Percentiles rank a stretch among this genome's conserved stretches.
Evolutionary conservation across 2,329 filamentous ascomycete genomes (phyloP).

Genomic region (Alternaria panax): DNA sequence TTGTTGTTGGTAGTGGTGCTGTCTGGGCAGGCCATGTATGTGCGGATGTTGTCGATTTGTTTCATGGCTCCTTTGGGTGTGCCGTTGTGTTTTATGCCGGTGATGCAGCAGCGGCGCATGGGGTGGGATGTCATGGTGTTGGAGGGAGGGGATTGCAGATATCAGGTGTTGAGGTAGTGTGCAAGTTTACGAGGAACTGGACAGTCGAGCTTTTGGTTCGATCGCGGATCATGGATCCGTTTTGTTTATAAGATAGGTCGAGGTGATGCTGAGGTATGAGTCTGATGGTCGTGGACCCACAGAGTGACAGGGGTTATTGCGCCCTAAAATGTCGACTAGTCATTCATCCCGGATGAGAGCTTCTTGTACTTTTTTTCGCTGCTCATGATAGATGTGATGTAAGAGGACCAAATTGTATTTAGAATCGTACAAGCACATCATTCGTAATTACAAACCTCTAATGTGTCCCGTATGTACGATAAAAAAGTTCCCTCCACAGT

Average conservation of each 20-base stretch:
- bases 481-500: not conserved
- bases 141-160: not conserved
- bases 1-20: no score
- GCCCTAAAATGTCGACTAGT: not conserved
- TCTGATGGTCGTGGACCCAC: not conserved
- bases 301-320: not conserved
- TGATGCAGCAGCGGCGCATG: slow-evolving; percentile 57
- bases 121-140: slow-evolving; percentile 60
- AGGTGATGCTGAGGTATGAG: not conserved
- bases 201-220: not conserved
- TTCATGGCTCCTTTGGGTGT: slow-evolving; percentile 53
- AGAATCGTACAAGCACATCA: not conserved
- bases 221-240: not conserved
- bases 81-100: slow-evolving; percentile 62
- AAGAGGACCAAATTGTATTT: not conserved
- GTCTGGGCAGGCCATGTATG: slow-evolving; percentile 61
- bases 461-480: not conserved
- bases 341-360: not conserved
- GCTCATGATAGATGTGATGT: not conserved
- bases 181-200: not conserved
- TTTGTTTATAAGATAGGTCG: not conserved
- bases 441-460: not conserved
- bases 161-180: not conserved
- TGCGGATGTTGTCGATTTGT: slow-evolving; percentile 53
- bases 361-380: not conserved